These are phyloP conservation scores for Candida patagonica DNA, from an alignment of 805 yeast species.

Conservation along the genomic window DNA sequence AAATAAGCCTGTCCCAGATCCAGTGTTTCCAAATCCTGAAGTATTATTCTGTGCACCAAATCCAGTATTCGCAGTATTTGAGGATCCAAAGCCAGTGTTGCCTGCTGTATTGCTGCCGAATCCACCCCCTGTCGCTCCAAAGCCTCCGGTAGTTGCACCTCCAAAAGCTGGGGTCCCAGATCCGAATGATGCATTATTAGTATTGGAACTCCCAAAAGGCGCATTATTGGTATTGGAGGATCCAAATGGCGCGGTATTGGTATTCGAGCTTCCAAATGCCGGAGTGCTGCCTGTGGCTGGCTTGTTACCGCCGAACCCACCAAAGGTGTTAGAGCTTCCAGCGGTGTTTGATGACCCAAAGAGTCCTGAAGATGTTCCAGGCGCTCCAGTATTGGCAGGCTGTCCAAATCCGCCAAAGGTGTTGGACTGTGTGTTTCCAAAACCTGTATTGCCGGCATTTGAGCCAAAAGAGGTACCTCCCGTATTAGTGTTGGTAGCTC, in stretches of 20 bases:
- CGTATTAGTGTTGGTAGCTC: slow-evolving; percentile 12
- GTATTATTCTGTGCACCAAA: background rate
- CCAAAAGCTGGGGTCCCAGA: slow-evolving; percentile 12
- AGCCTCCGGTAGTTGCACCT: slow-evolving; percentile 5
- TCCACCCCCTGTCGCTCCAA: slow-evolving; percentile 23
- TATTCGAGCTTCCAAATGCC: too few relatives aligned
- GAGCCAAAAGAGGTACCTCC: slow-evolving; percentile 2
- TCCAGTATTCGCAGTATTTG: background rate
- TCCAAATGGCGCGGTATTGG: slow-evolving; percentile 1
- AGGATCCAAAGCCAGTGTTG: background rate
- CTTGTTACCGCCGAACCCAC: too few relatives aligned
- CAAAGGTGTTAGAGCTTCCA: too few relatives aligned
- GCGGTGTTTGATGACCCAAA: too few relatives aligned
- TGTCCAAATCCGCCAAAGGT: slow-evolving; percentile 1
- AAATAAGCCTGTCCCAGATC: background rate
- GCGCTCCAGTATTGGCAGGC: background rate
- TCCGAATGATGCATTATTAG: slow-evolving; percentile 8
- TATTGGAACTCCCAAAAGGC: slow-evolving; percentile 3
- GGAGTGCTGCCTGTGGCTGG: too few relatives aligned
- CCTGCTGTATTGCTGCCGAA: slow-evolving; percentile 16
- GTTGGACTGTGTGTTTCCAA: too few relatives aligned
- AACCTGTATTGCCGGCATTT: slow-evolving; percentile 1
- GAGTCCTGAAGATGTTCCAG: too few relatives aligned
- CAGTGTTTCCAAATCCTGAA: background rate
- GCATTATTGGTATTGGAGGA: slow-evolving; percentile 6